Conservation (phyloP, 1,284 basidiomycete species). For the Mycena sp. region DNA sequence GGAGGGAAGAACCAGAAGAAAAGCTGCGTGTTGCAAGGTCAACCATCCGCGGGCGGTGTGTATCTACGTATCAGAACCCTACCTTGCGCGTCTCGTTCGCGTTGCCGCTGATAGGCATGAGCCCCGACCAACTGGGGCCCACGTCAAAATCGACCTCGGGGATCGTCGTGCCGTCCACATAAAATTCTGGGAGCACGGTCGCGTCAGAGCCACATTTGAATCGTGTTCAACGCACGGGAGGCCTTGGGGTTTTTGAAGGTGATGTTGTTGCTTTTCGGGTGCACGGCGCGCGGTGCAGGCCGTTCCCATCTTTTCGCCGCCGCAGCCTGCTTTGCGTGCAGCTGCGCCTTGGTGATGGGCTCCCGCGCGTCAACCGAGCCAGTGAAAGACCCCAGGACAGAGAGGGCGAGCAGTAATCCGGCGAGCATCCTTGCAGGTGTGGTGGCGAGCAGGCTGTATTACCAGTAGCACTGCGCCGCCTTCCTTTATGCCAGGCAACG, state of each 20-base stretch:
- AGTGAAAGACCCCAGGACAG: slow-evolving; percentile 16
- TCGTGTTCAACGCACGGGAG: slow-evolving; percentile 52
- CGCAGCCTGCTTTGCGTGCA: slow-evolving; percentile 49
- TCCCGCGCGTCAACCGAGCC: slow-evolving; percentile 34
- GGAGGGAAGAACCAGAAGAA: slow-evolving; percentile 92
- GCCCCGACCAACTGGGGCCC: slow-evolving; percentile 79
- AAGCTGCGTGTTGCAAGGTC: slow-evolving; percentile 55
- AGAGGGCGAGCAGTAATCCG: slow-evolving; percentile 25
- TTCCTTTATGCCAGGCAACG: not conserved
- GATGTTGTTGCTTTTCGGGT: slow-evolving; percentile 65
- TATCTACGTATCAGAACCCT: slow-evolving; percentile 2
- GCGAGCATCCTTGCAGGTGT: slow-evolving; percentile 20
- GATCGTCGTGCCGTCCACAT: slow-evolving; percentile 71
- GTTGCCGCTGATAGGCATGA: slow-evolving; percentile 72
- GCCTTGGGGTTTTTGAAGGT: slow-evolving; percentile 77
- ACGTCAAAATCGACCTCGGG: slow-evolving; percentile 78
- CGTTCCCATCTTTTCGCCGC: slow-evolving; percentile 52
- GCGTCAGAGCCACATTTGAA: not conserved
- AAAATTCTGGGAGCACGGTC: slow-evolving; percentile 69
- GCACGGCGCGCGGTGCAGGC: slow-evolving; percentile 33
- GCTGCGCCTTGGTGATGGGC: slow-evolving; percentile 46
- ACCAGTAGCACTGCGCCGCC: not conserved
- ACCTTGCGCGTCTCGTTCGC: slow-evolving; percentile 75
- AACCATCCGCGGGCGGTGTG: not conserved
- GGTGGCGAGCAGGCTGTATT: not conserved